These are phyloP conservation scores for Caloboletus firmus DNA, from an alignment of 1,284 basidiomycete genomes.

Conservation along the genomic window DNA sequence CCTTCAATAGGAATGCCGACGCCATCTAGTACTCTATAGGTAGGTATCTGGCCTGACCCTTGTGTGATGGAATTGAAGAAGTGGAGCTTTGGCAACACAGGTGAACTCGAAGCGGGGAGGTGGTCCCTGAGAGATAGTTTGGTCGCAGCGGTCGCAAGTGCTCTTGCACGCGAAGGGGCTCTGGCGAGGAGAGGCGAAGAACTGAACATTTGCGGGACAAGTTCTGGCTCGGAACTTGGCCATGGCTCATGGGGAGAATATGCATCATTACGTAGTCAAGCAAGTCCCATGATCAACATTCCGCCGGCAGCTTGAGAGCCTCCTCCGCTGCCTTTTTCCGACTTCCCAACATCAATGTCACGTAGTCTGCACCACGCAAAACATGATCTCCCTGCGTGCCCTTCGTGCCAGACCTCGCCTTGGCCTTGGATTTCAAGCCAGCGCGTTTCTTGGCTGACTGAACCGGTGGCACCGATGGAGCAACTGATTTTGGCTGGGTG, in stretches of 20 bases:
- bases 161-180: conserved; percentile 8
- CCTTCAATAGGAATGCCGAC: conserved; percentile 70
- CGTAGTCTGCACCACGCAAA: conserved; percentile 75
- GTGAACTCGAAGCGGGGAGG: conserved; percentile 63
- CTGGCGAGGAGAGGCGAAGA: neutral
- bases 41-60: conserved; percentile 67
- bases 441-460: conserved; percentile 44
- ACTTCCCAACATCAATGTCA: conserved; percentile 68
- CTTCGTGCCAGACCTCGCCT: conserved; percentile 35
- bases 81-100: conserved; percentile 63
- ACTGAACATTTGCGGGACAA: conserved; percentile 16
- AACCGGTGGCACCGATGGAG: conserved; percentile 6
- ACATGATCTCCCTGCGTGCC: conserved; percentile 43
- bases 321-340: conserved; percentile 62
- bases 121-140: conserved; percentile 30
- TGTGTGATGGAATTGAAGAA: conserved; percentile 77
- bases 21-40: conserved; percentile 81
- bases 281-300: conserved; percentile 5
- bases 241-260: neutral
- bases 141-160: conserved; percentile 26
- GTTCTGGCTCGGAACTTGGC: conserved; percentile 24
- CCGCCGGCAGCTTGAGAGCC: conserved; percentile 54
- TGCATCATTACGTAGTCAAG: conserved; percentile 16
- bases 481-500: neutral
- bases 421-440: conserved; percentile 43